Percentiles rank a stretch among this genome's conserved stretches.
Evolutionary conservation across 805 yeast genomes (phyloP).

Genomic region (Wickerhamomyces rabaulensis): DNA sequence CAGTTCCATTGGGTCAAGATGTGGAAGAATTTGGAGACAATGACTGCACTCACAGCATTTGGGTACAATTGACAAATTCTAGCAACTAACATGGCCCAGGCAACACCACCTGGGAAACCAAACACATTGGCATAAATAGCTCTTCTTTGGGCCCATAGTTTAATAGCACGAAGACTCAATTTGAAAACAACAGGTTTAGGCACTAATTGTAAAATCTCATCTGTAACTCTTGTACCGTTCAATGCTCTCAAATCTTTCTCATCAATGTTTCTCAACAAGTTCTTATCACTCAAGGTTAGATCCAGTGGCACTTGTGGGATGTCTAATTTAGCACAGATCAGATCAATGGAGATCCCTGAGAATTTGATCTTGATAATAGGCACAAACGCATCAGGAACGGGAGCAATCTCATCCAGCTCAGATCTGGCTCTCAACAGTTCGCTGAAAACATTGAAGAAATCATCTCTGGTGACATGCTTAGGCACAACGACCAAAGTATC

Average conservation of each 20-base stretch:
- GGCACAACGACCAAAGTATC: conserved; percentile 97
- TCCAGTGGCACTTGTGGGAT: conserved; percentile 76
- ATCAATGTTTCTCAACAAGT: conserved; percentile 78
- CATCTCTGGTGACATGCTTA: conserved; percentile 86
- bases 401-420: conserved; percentile 84
- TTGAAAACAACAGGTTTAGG: conserved; percentile 92
- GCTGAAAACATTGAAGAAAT: conserved; percentile 80
- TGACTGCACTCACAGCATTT: conserved; percentile 88
- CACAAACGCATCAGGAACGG: conserved; percentile 97
- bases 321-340: conserved; percentile 79
- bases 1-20: conserved; percentile 89
- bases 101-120: conserved; percentile 99
- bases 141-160: conserved; percentile 94
- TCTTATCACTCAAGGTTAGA: conserved; percentile 77
- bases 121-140: conserved; percentile 92
- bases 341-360: conserved; percentile 88
- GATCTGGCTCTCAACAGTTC: conserved; percentile 62
- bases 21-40: conserved; percentile 83
- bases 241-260: conserved; percentile 86
- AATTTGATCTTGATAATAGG: conserved; percentile 90
- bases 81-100: conserved; percentile 99
- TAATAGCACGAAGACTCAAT: conserved; percentile 87
- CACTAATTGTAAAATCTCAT: conserved; percentile 81
- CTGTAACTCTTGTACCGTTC: conserved; percentile 97
- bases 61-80: conserved; percentile 95